Conservation (phyloP, 495 filamentous ascomycete species). For the Gamarada debralockiae region DNA sequence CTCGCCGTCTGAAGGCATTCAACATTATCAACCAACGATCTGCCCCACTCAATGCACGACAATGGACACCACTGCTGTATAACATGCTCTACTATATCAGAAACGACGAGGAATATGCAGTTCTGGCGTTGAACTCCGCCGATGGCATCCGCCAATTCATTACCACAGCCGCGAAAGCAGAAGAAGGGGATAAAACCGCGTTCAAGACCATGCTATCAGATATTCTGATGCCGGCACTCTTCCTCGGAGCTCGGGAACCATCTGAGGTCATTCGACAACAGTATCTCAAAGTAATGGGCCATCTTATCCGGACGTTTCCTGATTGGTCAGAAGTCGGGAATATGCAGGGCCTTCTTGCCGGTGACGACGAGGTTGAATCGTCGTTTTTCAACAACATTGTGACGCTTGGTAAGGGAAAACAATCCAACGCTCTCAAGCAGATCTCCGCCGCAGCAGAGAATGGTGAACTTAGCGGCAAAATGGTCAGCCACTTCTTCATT, state of each 20-base stretch:
- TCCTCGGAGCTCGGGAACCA: constrained; percentile 64
- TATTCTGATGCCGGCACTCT: constrained; percentile 70
- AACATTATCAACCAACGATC: constrained; percentile 57
- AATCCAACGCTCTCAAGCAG: constrained; percentile 76
- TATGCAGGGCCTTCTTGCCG: constrained; percentile 67
- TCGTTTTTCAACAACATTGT: constrained; percentile 92
- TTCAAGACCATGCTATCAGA: constrained; percentile 48
- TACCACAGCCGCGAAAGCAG: constrained; percentile 44
- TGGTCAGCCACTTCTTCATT: constrained; percentile 82
- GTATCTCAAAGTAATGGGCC: constrained; percentile 71
- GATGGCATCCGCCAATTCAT: constrained; percentile 79
- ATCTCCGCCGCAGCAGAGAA: constrained; percentile 62
- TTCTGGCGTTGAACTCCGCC: constrained; percentile 75
- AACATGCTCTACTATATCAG: constrained; percentile 88
- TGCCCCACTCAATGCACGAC: constrained; percentile 55
- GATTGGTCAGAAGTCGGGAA: constrained; percentile 67
- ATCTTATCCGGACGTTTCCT: constrained; percentile 68
- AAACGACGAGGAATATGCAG: constrained; percentile 82
- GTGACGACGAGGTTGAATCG: constrained; percentile 74
- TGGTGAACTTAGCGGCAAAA: constrained; percentile 62
- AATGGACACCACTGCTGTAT: constrained; percentile 87
- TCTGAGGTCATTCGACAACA: constrained; percentile 85
- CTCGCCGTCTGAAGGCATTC: constrained; percentile 74
- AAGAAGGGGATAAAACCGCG: constrained; percentile 20
- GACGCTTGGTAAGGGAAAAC: constrained; percentile 85